Evolutionary conservation across 495 filamentous ascomycete genomes (phyloP).

Genomic region (Aspergillus ellipticus): DNA sequence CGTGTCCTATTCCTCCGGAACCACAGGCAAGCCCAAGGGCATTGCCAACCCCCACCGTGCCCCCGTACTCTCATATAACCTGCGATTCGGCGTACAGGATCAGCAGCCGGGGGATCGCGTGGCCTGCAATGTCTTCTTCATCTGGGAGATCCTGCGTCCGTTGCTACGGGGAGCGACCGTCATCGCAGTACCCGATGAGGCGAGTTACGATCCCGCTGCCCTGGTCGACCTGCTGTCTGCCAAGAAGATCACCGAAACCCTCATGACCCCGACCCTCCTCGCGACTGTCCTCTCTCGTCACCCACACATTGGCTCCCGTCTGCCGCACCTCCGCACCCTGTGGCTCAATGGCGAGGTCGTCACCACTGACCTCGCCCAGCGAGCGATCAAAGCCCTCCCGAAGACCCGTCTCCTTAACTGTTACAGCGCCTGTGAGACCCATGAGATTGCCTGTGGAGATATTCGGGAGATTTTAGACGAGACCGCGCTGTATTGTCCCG

Average conservation of each 20-base stretch:
- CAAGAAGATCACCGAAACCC: constrained; percentile 60
- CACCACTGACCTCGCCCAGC: constrained; percentile 60
- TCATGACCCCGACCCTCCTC: constrained; percentile 71
- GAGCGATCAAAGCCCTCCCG: constrained; percentile 57
- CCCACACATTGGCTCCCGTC: constrained; percentile 49
- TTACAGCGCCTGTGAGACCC: constrained; percentile 70
- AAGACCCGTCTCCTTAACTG: constrained; percentile 63
- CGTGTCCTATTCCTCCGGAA: constrained; percentile 64
- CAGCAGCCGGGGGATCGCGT: constrained; percentile 61
- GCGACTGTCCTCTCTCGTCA: constrained; percentile 60
- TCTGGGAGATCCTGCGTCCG: constrained; percentile 71
- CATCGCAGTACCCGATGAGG: constrained; percentile 62
- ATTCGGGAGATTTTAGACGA: constrained; percentile 58
- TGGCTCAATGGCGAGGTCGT: constrained; percentile 74
- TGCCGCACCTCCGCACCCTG: constrained; percentile 56
- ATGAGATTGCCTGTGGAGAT: constrained; percentile 69
- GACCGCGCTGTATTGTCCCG: constrained; percentile 54
- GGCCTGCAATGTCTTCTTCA: constrained; percentile 71
- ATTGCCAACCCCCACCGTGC: constrained; percentile 67
- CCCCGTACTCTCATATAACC: constrained; percentile 60
- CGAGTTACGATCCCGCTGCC: constrained; percentile 62
- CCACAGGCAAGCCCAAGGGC: constrained; percentile 66
- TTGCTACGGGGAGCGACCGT: constrained; percentile 66
- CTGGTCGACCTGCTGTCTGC: constrained; percentile 60
- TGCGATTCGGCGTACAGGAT: constrained; percentile 60